Conservation (phyloP, 148 eudicot species). For the Spergularia marina region DNA sequence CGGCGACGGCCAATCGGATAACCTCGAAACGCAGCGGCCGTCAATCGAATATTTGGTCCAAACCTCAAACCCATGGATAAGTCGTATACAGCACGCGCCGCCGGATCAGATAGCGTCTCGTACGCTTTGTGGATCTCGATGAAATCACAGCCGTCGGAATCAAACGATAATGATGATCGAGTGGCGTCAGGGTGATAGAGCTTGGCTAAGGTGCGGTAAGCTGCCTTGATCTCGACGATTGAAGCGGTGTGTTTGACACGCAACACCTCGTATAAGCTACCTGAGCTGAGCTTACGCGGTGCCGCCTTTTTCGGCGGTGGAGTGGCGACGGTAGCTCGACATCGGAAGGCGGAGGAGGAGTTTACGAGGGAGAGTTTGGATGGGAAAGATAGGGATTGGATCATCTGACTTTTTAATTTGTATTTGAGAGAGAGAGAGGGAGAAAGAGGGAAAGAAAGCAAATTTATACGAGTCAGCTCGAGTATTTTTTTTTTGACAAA, state of each 20-base stretch:
- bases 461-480: too few relatives aligned
- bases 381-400: constrained; percentile 19
- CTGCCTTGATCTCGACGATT: constrained; percentile 55
- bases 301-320: not conserved
- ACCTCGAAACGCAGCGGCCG: too few relatives aligned
- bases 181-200: constrained; percentile 54
- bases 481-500: too few relatives aligned
- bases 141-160: constrained; percentile 40
- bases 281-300: constrained; percentile 5
- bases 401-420: constrained; percentile 4
- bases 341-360: not conserved
- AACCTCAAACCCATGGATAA: constrained; percentile 14
- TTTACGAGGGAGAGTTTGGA: not conserved
- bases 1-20: constrained; percentile 9
- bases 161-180: constrained; percentile 7
- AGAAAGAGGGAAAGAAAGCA: too few relatives aligned
- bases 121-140: constrained; percentile 67
- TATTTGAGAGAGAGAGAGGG: too few relatives aligned
- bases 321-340: constrained; percentile 21
- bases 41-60: not conserved
- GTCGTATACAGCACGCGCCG: constrained; percentile 39
- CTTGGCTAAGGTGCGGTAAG: constrained; percentile 63
- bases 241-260: constrained; percentile 48
- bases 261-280: constrained; percentile 60
- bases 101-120: constrained; percentile 67